A percentile compares a stretch with the other conserved stretches of the same genome.
Evolutionary conservation across 176 grass and related monocot species (phyloP).

Genomic region (Carex myosuroides): DNA sequence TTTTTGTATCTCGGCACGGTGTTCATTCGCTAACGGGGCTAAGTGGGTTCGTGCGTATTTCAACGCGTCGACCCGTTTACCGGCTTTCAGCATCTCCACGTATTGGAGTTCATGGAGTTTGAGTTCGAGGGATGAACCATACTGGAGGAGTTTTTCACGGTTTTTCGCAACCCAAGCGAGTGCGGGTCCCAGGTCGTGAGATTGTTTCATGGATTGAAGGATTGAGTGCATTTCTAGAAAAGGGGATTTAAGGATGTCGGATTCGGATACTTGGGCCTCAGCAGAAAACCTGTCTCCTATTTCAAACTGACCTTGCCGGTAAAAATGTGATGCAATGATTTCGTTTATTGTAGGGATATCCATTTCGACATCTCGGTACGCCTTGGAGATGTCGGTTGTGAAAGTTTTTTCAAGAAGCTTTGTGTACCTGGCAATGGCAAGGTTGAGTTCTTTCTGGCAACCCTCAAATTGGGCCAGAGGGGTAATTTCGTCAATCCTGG

Average conservation of each 20-base stretch:
- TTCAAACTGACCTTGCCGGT: conserved; percentile 70
- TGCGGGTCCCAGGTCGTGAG: conserved; percentile 59
- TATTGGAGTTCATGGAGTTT: conserved; percentile 84
- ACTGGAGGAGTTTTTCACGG: conserved; percentile 41
- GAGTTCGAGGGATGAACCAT: conserved; percentile 70
- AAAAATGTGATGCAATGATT: conserved; percentile 75
- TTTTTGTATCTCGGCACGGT: conserved; percentile 52
- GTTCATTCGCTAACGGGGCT: conserved; percentile 34
- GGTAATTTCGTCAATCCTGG: conserved; percentile 40
- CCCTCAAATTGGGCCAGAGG: conserved; percentile 55
- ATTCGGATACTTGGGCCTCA: conserved; percentile 44
- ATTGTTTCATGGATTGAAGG: conserved; percentile 61
- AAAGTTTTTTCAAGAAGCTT: conserved; percentile 77
- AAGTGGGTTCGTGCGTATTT: conserved; percentile 56
- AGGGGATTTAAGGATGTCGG: conserved; percentile 40
- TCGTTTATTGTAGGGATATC: conserved; percentile 55
- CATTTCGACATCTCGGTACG: conserved; percentile 74
- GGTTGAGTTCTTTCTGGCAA: conserved; percentile 68
- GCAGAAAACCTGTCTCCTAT: conserved; percentile 55
- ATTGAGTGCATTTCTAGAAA: conserved; percentile 84
- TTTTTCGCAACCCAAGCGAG: conserved; percentile 67
- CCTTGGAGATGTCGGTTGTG: conserved; percentile 71
- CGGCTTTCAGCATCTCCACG: conserved; percentile 58
- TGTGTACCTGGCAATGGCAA: conserved; percentile 55
- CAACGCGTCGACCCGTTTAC: conserved; percentile 41